phyloP scores from a whole-genome alignment of 2,329 filamentous ascomycete genomes.

The Penicillium sp. region DNA sequence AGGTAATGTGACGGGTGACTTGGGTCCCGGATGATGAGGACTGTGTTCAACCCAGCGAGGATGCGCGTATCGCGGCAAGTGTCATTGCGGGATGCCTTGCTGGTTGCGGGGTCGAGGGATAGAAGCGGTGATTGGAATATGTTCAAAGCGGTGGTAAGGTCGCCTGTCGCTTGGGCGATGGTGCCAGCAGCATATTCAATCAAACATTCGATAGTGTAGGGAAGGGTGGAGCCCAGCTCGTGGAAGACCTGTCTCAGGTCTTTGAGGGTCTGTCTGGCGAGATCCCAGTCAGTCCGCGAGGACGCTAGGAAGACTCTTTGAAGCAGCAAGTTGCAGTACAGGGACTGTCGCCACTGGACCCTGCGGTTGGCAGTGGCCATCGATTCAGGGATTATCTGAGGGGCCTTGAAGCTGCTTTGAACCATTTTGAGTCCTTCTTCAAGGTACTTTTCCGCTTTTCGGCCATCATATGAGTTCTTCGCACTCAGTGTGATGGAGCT shows the following conservation, averaged over 20 bases:
- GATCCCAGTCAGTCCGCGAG: constrained; percentile 69
- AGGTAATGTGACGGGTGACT: constrained; percentile 59
- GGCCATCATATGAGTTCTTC: constrained; percentile 57
- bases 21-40: constrained; percentile 72
- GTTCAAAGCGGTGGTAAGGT: constrained; percentile 67
- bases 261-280: constrained; percentile 61
- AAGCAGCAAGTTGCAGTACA: constrained; percentile 71
- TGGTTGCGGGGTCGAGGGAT: constrained; percentile 47
- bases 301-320: constrained; percentile 70
- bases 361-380: constrained; percentile 61
- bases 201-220: constrained; percentile 53
- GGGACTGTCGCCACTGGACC: constrained; percentile 64
- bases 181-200: constrained; percentile 73
- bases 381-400: constrained; percentile 51
- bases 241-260: constrained; percentile 53
- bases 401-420: constrained; percentile 45
- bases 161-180: constrained; percentile 74
- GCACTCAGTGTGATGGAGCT: constrained; percentile 58
- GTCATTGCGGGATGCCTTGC: constrained; percentile 47
- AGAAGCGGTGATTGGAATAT: constrained; percentile 68
- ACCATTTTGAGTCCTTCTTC: constrained; percentile 58
- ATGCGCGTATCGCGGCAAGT: constrained; percentile 66
- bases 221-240: constrained; percentile 44
- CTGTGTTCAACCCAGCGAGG: constrained; percentile 64
- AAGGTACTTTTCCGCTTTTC: constrained; percentile 59